phyloP scores from a whole-genome alignment of 495 filamentous ascomycete genomes.

The Aspergillus funiculosus region DNA sequence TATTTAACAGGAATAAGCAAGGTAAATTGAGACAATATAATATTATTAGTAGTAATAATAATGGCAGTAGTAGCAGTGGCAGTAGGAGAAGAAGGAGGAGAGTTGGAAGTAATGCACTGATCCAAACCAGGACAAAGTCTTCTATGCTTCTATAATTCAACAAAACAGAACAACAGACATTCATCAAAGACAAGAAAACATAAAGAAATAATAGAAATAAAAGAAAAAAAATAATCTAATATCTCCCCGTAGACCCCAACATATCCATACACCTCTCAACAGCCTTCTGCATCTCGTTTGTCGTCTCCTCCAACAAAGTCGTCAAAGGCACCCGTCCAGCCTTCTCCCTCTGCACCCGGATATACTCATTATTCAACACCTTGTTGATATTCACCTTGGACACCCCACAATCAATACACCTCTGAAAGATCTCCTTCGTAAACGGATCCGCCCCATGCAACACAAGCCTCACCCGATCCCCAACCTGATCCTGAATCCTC shows the following conservation, averaged over 20 bases:
- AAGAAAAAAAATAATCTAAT: constrained; percentile 19
- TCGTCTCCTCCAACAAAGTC: constrained; percentile 65
- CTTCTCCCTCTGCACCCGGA: constrained; percentile 59
- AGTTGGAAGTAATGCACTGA: no score
- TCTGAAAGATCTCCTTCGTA: constrained; percentile 57
- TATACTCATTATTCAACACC: constrained; percentile 68
- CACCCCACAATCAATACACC: constrained; percentile 65
- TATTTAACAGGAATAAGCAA: no score
- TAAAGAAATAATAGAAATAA: not conserved
- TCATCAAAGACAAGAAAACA: not conserved
- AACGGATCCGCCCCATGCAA: constrained; percentile 78
- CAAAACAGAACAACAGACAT: not conserved
- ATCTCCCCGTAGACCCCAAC: constrained; percentile 60
- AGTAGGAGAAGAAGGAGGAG: no score
- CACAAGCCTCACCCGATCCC: constrained; percentile 59
- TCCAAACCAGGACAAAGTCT: no score
- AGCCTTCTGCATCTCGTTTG: constrained; percentile 65
- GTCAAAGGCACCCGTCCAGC: constrained; percentile 61
- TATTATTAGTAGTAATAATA: no score
- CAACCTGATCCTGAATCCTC: constrained; percentile 56
- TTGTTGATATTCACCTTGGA: constrained; percentile 81
- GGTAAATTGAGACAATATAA: no score
- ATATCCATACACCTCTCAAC: constrained; percentile 71
- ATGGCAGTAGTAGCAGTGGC: no score
- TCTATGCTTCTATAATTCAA: no score